Conservation (phyloP, 495 filamentous ascomycete species). For the Corynascus novoguineensis region DNA sequence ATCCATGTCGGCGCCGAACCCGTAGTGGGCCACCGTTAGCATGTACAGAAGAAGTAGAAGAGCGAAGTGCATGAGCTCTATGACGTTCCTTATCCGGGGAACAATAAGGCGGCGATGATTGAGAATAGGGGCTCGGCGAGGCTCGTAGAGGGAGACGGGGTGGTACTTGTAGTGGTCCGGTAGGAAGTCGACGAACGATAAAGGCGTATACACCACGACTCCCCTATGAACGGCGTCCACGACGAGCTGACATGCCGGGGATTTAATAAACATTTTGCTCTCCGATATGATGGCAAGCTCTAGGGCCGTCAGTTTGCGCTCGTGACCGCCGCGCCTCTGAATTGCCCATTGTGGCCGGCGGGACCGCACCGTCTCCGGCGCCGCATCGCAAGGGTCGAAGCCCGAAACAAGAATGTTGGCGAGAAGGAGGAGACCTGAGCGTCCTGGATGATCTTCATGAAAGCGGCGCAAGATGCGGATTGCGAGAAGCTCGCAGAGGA, state of each 20-base stretch:
- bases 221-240: conserved; percentile 57
- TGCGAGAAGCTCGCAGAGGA: conserved; percentile 57
- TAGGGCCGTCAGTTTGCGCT: conserved; percentile 54
- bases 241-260: conserved; percentile 53
- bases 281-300: conserved; percentile 61
- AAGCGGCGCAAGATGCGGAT: conserved; percentile 53
- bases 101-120: conserved; percentile 65
- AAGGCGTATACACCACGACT: conserved; percentile 55
- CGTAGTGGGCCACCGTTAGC: conserved; percentile 47
- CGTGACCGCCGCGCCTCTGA: conserved; percentile 44
- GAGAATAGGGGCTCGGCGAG: conserved; percentile 50
- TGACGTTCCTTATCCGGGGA: conserved; percentile 51
- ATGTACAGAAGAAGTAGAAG: conserved; percentile 53
- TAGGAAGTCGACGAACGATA: conserved; percentile 57
- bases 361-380: conserved; percentile 44
- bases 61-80: conserved; percentile 56
- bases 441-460: conserved; percentile 54
- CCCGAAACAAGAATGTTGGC: conserved; percentile 57
- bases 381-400: conserved; percentile 58
- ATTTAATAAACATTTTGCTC: conserved; percentile 54
- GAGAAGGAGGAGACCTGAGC: conserved; percentile 50
- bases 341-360: conserved; percentile 42
- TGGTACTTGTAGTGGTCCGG: conserved; percentile 63
- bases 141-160: conserved; percentile 57
- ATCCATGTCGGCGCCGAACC: conserved; percentile 38